Base-by-base conservation (phyloP, 2,329 filamentous ascomycete species). In the Nemania sp. region DNA sequence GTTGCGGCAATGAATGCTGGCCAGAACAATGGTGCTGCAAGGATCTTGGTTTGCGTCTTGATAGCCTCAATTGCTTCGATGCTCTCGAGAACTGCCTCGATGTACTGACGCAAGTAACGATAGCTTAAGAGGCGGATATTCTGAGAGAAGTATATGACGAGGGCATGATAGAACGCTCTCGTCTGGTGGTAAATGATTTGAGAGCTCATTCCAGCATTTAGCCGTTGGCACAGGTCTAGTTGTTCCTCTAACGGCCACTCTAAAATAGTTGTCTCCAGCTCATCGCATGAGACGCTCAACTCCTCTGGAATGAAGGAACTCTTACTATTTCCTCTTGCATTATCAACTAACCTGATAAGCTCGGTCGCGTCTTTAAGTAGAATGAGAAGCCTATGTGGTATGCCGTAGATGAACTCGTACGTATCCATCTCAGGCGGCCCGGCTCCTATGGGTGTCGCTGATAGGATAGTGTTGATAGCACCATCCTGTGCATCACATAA, bases 61-160 rank as follows among this genome's bases (percentile, higher is more conserved):
- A 67, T 51, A 15, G 29, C 20, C 24, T 67, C 64, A 43, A 67
- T 63, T 6, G 59, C 58, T 41, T 67, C 64, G 5, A 67, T 67
- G 26, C 64, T 63, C 4, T 63, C 58, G 3, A 67, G 58, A 27
- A 67, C 64, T 4, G 45, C 51, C 26, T 47, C 27, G n/a, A 67
- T 60, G 38, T 55, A 58, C 27, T 38, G 59, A 5, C 59, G 41
- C 22, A 67, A 43, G 43, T 63, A 58, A 15, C 59, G 58, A 32
- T 56, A 62, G 32, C 51, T 47, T 2, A 67, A 11, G 2, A 55
- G 51, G n/a, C 64, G 38, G n/a, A 67, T 35, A 43, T 67, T 62
- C 38, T 67, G 64, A 8, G 90, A 93, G 81, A 94, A 92, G 80
- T 94, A 94, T 0, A 89, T 90, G 1, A 92, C 91, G 18, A 94